phyloP scores from a whole-genome alignment of 2,329 filamentous ascomycete genomes.

The Penicillium verrucosum region DNA sequence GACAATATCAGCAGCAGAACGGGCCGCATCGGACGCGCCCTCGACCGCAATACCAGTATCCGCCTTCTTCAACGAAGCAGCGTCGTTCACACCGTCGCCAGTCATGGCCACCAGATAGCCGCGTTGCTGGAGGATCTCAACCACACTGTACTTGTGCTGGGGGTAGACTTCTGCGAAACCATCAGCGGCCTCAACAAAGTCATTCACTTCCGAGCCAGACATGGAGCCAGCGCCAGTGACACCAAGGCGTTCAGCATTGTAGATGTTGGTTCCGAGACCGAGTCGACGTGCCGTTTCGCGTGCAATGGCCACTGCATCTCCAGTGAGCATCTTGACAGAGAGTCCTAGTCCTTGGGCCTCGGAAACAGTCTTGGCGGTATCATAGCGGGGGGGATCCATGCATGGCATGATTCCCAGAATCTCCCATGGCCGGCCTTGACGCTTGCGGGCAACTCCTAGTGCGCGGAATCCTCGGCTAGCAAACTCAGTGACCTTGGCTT shows the following conservation, averaged over 20 bases:
- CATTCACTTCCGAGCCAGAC: conserved; percentile 89
- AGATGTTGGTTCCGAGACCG: conserved; percentile 87
- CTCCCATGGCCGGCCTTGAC: conserved; percentile 76
- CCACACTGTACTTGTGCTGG: conserved; percentile 92
- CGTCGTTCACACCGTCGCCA: conserved; percentile 93
- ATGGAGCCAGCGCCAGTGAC: conserved; percentile 87
- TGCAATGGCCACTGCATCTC: conserved; percentile 89
- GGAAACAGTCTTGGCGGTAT: conserved; percentile 84
- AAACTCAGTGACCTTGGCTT: conserved; percentile 89
- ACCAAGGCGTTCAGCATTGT: conserved; percentile 89
- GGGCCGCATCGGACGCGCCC: conserved; percentile 85
- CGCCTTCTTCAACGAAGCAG: conserved; percentile 89
- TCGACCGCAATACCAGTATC: conserved; percentile 94
- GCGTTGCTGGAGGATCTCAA: conserved; percentile 90
- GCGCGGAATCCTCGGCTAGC: conserved; percentile 91
- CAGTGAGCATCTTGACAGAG: conserved; percentile 94
- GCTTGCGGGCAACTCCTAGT: conserved; percentile 88
- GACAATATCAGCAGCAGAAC: conserved; percentile 88
- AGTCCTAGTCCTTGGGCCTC: conserved; percentile 85
- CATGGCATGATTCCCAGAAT: conserved; percentile 95
- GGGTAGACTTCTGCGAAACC: conserved; percentile 94
- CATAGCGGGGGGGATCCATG: conserved; percentile 85
- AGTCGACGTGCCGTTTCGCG: conserved; percentile 88
- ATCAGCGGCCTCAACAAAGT: conserved; percentile 93
- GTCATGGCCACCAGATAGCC: conserved; percentile 95